Evolutionary conservation across 371 early-diverging fungal species (phyloP), one percentile per base, ranked within the genome.

Genomic region (Mucor sp.): DNA sequence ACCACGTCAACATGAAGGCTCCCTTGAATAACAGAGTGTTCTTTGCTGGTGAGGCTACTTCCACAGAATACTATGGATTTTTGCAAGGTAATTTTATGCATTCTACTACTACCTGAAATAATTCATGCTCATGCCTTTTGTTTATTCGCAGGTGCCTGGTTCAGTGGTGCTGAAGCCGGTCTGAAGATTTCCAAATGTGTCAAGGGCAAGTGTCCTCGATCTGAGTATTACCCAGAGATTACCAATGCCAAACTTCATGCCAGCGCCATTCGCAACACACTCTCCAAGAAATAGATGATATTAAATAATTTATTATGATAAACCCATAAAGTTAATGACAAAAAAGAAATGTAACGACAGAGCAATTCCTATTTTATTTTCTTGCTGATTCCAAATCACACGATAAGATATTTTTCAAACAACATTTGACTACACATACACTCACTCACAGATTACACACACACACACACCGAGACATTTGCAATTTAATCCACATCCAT

Each of bases 131-230:
- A n/a, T n/a, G n/a, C n/a, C n/a, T n/a, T n/a, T n/a, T n/a, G n/a
- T n/a, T n/a, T n/a, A n/a, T n/a, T n/a, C n/a, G n/a, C n/a, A 27
- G 82, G 82, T 58, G 80, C 80, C 7, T 82, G 82, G 82, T 71
- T 74, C 50, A 76, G 60, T 39, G 82, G 82, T 56, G 74, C 63
- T 6, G 69, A 82, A 6, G 60, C 76, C n/a, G 82, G 60, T 0
- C 7, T n/a, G 0, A 28, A 65, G 30, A 62, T 82, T 11, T 56
- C 64, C 6, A 63, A 72, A 8, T 82, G 82, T 48, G 58, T 78
- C 30, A 63, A 71, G 57, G 28, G 47, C 6, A 70, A 60, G 37
- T 82, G 82, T 57, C 72, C 75, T 35, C 14, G 28, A 30, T 48
- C 74, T 28, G 60, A 70, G 9, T 82, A 79, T 43, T 82, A 72